Base-by-base conservation (phyloP, 1,284 basidiomycete genomes). In the Trametes hirsuta region DNA sequence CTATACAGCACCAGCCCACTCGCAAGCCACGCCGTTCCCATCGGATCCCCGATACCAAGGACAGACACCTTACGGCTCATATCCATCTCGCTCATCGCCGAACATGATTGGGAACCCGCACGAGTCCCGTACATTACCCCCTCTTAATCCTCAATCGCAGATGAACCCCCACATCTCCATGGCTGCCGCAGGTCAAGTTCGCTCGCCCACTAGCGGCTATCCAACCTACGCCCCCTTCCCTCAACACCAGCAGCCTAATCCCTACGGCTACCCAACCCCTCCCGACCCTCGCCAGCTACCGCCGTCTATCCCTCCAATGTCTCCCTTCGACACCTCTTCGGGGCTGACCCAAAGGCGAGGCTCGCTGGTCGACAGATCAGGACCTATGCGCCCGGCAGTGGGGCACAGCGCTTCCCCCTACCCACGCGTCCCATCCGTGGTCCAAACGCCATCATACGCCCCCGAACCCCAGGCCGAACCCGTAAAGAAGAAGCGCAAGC, bases 401-500 rank as follows among this genome's bases (percentile, higher is more conserved):
- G 65, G 63, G 9, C 72, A 74, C 41, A 76, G 77, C 5, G 64
- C 72, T 40, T 74, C 76, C 30, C 80, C 81, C 18, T 82, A 82
- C 58, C 71, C 78, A 47, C 75, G 81, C 62, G 53, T 69, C 53
- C 61, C 75, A 63, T 64, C 79, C 66, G 46, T 69, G 22, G 71
- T 44, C 18, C 53, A 45, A n/a, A 44, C 49, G 12, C 36, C 55
- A 11, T 34, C 69, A 44, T 70, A 70, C 61, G 62, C 66, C 11
- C 67, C 62, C 9, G 69, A 69, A 22, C 58, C 69, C n/a, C 71
- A 72, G 53, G 50, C 78, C 47, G 89, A 89, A 68, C 83, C 88
- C 18, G 77, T 91, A 67, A 93, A 93, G 80, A 93, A 92, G 79
- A 93, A 93, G 76, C 84, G 91, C 71, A 91, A 91, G 78, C 84